Conservation (phyloP, 352 stramenopile genomes). For the Detonula confervacea region DNA sequence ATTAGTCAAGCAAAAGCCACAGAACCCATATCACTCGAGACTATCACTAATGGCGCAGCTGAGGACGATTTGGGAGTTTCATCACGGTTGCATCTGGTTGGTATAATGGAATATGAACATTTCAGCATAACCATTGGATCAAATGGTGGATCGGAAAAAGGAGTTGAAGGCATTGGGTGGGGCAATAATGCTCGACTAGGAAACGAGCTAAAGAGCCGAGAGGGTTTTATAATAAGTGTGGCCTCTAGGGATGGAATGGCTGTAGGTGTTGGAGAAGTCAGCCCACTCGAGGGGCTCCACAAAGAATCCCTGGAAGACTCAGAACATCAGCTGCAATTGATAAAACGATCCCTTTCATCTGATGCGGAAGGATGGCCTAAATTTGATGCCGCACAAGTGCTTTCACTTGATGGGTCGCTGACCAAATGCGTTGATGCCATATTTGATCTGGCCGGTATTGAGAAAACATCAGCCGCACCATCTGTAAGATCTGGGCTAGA, state of each 20-base stretch:
- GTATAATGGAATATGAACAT: slow-evolving; percentile 68
- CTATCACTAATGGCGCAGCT: slow-evolving; percentile 10
- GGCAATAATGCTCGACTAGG: slow-evolving; percentile 51
- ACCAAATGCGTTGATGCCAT: slow-evolving; percentile 51
- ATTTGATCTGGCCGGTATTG: slow-evolving; percentile 36
- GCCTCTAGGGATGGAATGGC: slow-evolving; percentile 56
- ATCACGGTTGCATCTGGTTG: slow-evolving; percentile 22
- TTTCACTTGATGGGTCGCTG: slow-evolving; percentile 70
- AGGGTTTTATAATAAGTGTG: slow-evolving; percentile 77
- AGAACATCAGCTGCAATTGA: slow-evolving; percentile 59
- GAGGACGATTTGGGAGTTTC: slow-evolving; percentile 9
- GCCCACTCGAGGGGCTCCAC: slow-evolving; percentile 73
- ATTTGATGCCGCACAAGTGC: slow-evolving; percentile 56
- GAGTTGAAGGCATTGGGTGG: slow-evolving; percentile 74
- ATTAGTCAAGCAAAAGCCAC: slow-evolving; percentile 4
- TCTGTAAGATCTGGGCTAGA: slow-evolving; percentile 79
- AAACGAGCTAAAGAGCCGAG: slow-evolving; percentile 53
- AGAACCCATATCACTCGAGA: not conserved
- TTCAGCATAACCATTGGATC: slow-evolving; percentile 66
- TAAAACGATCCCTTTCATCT: slow-evolving; percentile 46
- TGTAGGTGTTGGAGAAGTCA: slow-evolving; percentile 80
- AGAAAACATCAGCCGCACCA: slow-evolving; percentile 22
- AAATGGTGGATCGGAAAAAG: slow-evolving; percentile 39
- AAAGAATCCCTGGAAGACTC: slow-evolving; percentile 68
- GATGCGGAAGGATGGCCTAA: slow-evolving; percentile 25